Conservation (phyloP, 176 grass and related monocot genomes). For the Carex parvula region DNA sequence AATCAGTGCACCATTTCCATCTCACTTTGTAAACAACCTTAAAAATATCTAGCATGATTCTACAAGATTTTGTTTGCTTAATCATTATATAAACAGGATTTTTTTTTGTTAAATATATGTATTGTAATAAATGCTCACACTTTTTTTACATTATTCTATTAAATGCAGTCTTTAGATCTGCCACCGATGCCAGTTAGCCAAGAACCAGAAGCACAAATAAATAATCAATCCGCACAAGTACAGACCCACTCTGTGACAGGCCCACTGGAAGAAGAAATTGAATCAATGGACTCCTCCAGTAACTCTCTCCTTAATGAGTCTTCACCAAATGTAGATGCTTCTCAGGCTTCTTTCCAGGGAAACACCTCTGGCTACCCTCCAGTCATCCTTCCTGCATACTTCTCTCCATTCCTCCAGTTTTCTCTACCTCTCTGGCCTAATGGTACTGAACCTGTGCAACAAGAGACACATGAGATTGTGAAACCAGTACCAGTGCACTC, state of each 20-base stretch:
- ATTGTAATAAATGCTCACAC: slow-evolving; percentile 1
- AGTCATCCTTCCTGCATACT: slow-evolving; percentile 71
- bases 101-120: neutral
- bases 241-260: slow-evolving; percentile 10
- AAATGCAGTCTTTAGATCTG: slow-evolving; percentile 61
- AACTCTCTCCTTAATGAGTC: slow-evolving; percentile 44
- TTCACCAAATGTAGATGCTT: slow-evolving; percentile 35
- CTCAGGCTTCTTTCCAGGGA: slow-evolving; percentile 19
- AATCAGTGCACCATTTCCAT: neutral
- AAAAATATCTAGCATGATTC: slow-evolving; percentile 5
- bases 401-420: slow-evolving; percentile 74
- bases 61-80: neutral
- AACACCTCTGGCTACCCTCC: slow-evolving; percentile 48
- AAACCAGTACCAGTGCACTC: slow-evolving; percentile 84
- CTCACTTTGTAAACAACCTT: slow-evolving; percentile 5
- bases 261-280: slow-evolving; percentile 54
- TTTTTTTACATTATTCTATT: slow-evolving; percentile 16
- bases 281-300: slow-evolving; percentile 71
- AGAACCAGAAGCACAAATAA: slow-evolving; percentile 58
- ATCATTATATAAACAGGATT: neutral
- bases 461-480: slow-evolving; percentile 76
- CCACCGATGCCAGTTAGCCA: slow-evolving; percentile 60
- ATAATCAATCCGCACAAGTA: slow-evolving; percentile 38
- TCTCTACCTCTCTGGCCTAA: slow-evolving; percentile 66
- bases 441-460: slow-evolving; percentile 40